phyloP scores from a whole-genome alignment of 257 asterid genomes.

The Solanum infundibuliforme region DNA sequence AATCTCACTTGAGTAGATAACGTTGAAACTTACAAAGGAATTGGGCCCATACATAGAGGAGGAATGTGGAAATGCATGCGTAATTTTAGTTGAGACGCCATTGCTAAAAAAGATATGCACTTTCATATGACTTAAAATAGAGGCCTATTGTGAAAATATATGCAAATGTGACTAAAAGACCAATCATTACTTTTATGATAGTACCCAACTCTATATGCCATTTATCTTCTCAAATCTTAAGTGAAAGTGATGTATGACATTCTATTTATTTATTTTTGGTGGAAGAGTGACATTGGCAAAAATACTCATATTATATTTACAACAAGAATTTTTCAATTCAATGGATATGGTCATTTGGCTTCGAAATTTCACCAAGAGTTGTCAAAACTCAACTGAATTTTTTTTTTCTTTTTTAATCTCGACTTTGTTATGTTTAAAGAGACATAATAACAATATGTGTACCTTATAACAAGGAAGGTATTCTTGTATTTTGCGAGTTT shows the following conservation, averaged over 20 bases:
- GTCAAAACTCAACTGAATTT: not conserved
- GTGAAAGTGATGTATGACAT: not conserved
- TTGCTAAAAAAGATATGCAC: not conserved
- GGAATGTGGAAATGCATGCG: not conserved
- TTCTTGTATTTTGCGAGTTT: not conserved
- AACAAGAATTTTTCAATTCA: not conserved
- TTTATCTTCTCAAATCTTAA: not conserved
- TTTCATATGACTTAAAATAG: conserved; percentile 8
- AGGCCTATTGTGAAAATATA: not conserved
- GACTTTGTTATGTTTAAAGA: not conserved
- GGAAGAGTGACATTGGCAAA: conserved; percentile 35
- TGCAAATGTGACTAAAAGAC: conserved; percentile 14
- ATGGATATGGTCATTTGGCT: not conserved
- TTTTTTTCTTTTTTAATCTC: not conserved
- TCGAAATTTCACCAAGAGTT: not conserved
- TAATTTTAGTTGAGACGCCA: not conserved
- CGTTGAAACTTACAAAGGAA: not conserved
- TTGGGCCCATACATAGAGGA: not conserved
- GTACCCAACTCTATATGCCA: conserved; percentile 1
- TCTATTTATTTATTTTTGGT: conserved; percentile 23
- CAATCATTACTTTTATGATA: conserved; percentile 21
- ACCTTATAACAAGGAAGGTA: not conserved
- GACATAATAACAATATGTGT: not conserved
- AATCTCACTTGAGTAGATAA: not conserved
- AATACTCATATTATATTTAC: not conserved